Percentiles rank a stretch among this genome's conserved stretches.
Conservation (phyloP, 768 basidiomycete genomes). For the Termitomyces sp. region DNA sequence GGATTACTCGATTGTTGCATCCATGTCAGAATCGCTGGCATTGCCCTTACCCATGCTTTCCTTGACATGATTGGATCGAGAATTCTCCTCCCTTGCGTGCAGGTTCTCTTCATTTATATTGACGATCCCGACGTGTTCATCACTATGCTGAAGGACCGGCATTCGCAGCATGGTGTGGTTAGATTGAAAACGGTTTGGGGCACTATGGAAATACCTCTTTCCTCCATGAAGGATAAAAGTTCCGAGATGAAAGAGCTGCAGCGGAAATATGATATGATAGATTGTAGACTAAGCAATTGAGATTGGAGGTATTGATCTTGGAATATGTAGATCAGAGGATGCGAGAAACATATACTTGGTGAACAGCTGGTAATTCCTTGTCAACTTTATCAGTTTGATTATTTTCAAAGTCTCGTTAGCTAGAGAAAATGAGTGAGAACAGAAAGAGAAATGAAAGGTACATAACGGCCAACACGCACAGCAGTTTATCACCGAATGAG, state of each 20-base stretch:
- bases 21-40: background rate
- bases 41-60: background rate
- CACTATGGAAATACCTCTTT: background rate
- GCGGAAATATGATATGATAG: background rate
- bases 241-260: background rate
- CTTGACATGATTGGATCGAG: background rate
- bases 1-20: background rate
- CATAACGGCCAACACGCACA: too few species aligned
- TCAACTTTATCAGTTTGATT: too few species aligned
- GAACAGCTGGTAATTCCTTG: too few species aligned
- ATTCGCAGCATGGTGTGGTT: background rate
- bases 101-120: background rate
- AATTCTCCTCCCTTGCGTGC: background rate
- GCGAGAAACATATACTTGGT: too few species aligned
- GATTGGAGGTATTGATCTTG: too few species aligned
- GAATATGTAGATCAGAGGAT: too few species aligned
- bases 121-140: background rate
- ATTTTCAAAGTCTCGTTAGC: too few species aligned
- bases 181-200: background rate
- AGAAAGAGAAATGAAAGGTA: too few species aligned
- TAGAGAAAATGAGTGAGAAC: too few species aligned
- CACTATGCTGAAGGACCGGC: background rate
- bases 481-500: too few species aligned
- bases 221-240: background rate
- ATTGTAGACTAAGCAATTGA: too few species aligned